Evolutionary conservation across 768 basidiomycete species (phyloP).

Genomic region (Phylloporus sp.): DNA sequence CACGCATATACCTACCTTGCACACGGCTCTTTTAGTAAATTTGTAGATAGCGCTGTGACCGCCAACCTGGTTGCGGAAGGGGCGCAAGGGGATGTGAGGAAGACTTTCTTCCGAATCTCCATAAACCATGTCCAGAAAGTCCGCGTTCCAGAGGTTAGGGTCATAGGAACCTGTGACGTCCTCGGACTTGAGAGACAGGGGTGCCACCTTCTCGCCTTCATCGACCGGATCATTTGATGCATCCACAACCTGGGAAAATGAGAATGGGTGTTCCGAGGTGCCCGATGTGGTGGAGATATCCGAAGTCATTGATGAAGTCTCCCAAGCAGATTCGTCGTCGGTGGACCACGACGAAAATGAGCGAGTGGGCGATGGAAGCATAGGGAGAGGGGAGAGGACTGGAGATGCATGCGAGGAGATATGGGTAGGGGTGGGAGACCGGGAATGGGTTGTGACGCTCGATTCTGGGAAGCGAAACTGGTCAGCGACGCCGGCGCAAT

Average conservation of each 20-base stretch:
- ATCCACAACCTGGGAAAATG: constrained; percentile 25
- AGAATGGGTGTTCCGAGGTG: constrained; percentile 29
- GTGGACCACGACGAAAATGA: constrained; percentile 63
- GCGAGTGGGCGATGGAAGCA: constrained; percentile 12
- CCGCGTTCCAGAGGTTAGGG: constrained; percentile 24
- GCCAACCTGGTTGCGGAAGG: constrained; percentile 97
- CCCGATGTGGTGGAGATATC: constrained; percentile 55
- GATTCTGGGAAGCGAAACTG: constrained; percentile 1
- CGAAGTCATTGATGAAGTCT: constrained; percentile 61
- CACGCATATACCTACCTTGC: constrained; percentile 67
- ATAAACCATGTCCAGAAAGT: constrained; percentile 37
- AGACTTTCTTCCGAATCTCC: constrained; percentile 54
- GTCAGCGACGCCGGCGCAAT: not conserved
- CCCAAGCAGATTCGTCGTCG: constrained; percentile 75
- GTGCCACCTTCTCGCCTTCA: constrained; percentile 12
- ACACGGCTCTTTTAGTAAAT: constrained; percentile 95
- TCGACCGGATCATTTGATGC: constrained; percentile 15
- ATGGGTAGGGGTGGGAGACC: constrained; percentile 38
- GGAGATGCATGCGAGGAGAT: constrained; percentile 25
- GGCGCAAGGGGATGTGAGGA: constrained; percentile 87
- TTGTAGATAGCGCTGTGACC: constrained; percentile 97
- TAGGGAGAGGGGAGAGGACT: constrained; percentile 11
- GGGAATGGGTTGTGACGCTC: constrained; percentile 21
- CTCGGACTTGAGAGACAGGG: constrained; percentile 13
- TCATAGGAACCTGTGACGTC: constrained; percentile 8